Evolutionary conservation across 768 basidiomycete species (phyloP), one percentile per base, ranked within the genome.

Genomic region (Tylopilus balloui): DNA sequence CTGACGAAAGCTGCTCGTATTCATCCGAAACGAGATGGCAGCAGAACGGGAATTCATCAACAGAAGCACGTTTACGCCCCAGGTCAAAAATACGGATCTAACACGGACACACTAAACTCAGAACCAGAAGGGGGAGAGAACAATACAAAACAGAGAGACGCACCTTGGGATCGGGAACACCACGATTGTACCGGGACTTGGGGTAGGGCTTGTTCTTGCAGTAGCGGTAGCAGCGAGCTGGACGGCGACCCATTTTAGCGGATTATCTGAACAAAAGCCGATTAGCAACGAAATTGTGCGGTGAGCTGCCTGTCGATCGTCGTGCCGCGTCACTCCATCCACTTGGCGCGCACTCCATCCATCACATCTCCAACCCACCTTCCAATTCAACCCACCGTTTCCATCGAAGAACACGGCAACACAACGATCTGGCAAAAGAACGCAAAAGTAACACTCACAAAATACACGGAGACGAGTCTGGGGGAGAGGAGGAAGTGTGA

Each of bases 151-250:
- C n/a, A n/a, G n/a, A n/a, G n/a, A n/a, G n/a, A 66, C 73, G 48
- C 25, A 83, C 90, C 79, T 93, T 96, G 60, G 93, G 72, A 66
- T 97, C 95, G 60, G 95, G 95, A 32, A 97, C 94, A 90, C 92
- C 93, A 76, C 93, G 92, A 77, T 95, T 95, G 79, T 95, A 95
- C 66, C 92, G 75, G 46, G 86, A 89, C 74, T 92, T 94, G 50
- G 90, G 92, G 77, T 89, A 94, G 21, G 95, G 93, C 83, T 98
- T 97, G 83, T 94, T 95, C 78, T 97, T 97, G 83, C 93, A 97
- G 78, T 97, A 97, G 60, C 93, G 87, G 78, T 95, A 95, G 83
- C 92, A 96, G 64, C 90, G 87, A 74, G 93, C 92, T 56, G 93
- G 92, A 78, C 92, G 90, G 71, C 92, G 91, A 81, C 93, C 93